Conservation (phyloP, 495 filamentous ascomycete genomes). For the Penicillium soppii region DNA sequence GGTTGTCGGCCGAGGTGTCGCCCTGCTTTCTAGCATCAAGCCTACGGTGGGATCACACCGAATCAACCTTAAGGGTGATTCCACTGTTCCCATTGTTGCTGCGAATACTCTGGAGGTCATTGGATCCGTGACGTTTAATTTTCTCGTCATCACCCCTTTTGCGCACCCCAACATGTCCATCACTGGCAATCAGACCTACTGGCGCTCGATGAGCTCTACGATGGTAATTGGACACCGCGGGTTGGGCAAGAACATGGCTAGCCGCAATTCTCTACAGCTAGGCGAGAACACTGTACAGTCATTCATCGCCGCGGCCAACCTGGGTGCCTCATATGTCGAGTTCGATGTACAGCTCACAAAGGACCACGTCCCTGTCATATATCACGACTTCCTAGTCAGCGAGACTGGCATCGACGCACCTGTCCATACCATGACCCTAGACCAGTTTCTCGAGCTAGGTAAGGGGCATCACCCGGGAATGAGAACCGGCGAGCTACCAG, state of each 20-base stretch:
- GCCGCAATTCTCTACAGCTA: conserved; percentile 81
- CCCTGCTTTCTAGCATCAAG: conserved; percentile 81
- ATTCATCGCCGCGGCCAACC: conserved; percentile 92
- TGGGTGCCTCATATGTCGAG: conserved; percentile 90
- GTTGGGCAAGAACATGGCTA: conserved; percentile 84
- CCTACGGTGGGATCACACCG: conserved; percentile 75
- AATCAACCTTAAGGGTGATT: conserved; percentile 88
- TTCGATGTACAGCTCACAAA: conserved; percentile 98
- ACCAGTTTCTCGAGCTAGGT: conserved; percentile 88
- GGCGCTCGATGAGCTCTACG: conserved; percentile 78
- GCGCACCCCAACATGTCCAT: conserved; percentile 90
- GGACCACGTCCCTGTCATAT: conserved; percentile 97
- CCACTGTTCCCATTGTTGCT: conserved; percentile 87
- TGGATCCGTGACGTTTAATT: conserved; percentile 93
- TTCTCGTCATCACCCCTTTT: conserved; percentile 92
- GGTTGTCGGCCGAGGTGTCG: conserved; percentile 89
- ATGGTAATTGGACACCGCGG: conserved; percentile 95
- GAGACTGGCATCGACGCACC: conserved; percentile 98
- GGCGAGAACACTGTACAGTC: conserved; percentile 95
- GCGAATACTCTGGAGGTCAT: conserved; percentile 82
- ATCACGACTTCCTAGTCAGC: conserved; percentile 98
- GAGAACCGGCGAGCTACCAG: conserved; percentile 11
- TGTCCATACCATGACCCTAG: conserved; percentile 89
- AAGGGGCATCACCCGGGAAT: conserved; percentile 31
- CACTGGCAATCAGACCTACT: conserved; percentile 84